Conservation (phyloP, 2,329 filamentous ascomycete genomes). For the Fusarium nurragi region DNA sequence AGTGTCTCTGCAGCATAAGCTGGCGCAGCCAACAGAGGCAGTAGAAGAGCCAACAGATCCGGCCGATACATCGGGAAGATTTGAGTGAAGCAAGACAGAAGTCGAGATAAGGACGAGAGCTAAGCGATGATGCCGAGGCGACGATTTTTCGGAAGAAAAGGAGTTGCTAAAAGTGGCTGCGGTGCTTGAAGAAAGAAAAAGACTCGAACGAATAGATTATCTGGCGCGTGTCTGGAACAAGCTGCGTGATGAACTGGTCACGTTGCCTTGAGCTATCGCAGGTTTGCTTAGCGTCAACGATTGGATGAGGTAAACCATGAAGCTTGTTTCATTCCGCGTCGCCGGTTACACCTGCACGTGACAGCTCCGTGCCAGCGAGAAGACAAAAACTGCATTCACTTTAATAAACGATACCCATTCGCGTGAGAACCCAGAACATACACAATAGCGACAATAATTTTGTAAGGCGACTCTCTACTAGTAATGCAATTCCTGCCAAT, state of each 20-base stretch:
- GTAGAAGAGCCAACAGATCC: constrained; percentile 49
- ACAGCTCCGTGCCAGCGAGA: constrained; percentile 13
- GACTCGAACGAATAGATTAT: neutral
- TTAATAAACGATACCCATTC: too few relatives aligned
- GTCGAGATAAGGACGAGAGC: constrained; percentile 2
- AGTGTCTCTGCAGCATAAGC: constrained; percentile 59
- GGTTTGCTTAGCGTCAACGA: constrained; percentile 31
- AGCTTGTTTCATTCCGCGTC: constrained; percentile 48
- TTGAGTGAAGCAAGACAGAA: constrained; percentile 5
- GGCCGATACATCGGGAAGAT: constrained; percentile 53
- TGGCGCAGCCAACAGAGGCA: constrained; percentile 52
- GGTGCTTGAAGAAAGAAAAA: neutral
- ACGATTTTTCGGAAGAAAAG: constrained; percentile 12
- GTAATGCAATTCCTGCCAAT: constrained; percentile 20
- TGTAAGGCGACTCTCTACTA: constrained; percentile 2
- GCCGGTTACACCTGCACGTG: constrained; percentile 44
- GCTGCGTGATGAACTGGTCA: constrained; percentile 43
- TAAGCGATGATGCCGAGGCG: constrained; percentile 7
- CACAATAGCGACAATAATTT: too few relatives aligned
- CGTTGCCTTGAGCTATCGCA: constrained; percentile 45
- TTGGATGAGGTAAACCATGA: constrained; percentile 38
- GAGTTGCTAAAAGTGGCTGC: neutral
- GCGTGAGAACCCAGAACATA: too few relatives aligned
- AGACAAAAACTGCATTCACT: too few relatives aligned
- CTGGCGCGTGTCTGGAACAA: constrained; percentile 21